Evolutionary conservation across 805 yeast genomes (phyloP), one percentile per base, ranked within the genome.

Genomic region (Metschnikowia continentalis): DNA sequence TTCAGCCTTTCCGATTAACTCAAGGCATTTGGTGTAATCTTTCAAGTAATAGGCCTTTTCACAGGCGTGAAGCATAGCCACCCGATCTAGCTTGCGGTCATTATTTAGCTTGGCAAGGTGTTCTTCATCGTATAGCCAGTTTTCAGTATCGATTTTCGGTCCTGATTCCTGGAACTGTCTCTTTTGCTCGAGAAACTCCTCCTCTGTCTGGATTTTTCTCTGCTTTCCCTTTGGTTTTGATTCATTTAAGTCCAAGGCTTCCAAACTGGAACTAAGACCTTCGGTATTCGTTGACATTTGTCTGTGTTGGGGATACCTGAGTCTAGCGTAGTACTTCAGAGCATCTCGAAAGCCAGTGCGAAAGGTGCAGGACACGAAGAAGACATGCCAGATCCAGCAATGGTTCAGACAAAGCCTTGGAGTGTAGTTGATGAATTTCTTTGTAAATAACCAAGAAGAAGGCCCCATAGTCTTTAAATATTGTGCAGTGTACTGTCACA

Each of bases 121-220:
- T 0, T 58, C 48, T 5, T 47, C 54, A 22, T 69, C 61, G 19
- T 61, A 69, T 3, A 80, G 67, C 80, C 82, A 77, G 40, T 66
- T 60, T 3, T 65, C 61, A 0, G 77, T 76, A 49, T 81, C 80
- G 17, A 79, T 59, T 1, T 71, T 68, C 0, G 96, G 94, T 0
- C 95, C 95, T 0, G 70, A 62, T 0, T 57, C 44, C 54, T 66
- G 67, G 61, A 81, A 89, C 59, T 76, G 78, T 2, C 55, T 54
- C 53, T 71, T 69, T 64, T 90, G 92, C 7, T 52, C 61, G 33
- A 62, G 67, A 56, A 69, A 90, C 50, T 80, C 86, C 48, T 83
- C 91, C 39, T 81, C 82, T 0, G 85, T 61, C 62, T 90, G 97
- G 0, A 83, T 84, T 59, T 86, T 88, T 39, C 96, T 76, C 42